phyloP scores from a whole-genome alignment of 1,284 basidiomycete species.

The Pholiota adiposa region DNA sequence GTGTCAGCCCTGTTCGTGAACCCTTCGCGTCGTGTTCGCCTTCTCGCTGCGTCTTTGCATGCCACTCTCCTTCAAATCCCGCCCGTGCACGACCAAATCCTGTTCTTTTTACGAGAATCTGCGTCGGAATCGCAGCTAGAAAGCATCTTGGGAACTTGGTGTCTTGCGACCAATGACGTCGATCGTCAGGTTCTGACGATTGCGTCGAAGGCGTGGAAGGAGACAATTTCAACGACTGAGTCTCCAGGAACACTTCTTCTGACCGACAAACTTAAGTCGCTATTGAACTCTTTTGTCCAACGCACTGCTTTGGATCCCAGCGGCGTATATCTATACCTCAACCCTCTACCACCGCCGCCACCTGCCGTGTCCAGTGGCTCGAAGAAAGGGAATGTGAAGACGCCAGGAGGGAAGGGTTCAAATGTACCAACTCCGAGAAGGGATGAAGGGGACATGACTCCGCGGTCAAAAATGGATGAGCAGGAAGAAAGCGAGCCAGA shows the following conservation, averaged over 20 bases:
- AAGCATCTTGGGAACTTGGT: constrained; percentile 82
- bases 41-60: constrained; percentile 74
- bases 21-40: constrained; percentile 78
- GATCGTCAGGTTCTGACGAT: constrained; percentile 64
- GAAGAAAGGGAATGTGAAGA: constrained; percentile 31
- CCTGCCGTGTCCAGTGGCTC: constrained; percentile 26
- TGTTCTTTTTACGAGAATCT: constrained; percentile 63
- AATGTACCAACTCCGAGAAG: constrained; percentile 21
- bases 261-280: constrained; percentile 33
- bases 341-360: constrained; percentile 56
- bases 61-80: constrained; percentile 65
- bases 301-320: constrained; percentile 68
- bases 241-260: constrained; percentile 37
- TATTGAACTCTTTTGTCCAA: constrained; percentile 55
- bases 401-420: constrained; percentile 35
- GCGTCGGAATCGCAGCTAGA: constrained; percentile 63
- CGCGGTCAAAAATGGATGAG: constrained; percentile 52
- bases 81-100: constrained; percentile 55
- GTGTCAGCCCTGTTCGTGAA: constrained; percentile 83
- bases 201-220: constrained; percentile 61
- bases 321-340: constrained; percentile 68
- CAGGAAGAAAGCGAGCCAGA: constrained; percentile 72
- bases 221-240: constrained; percentile 34
- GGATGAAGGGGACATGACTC: constrained; percentile 29
- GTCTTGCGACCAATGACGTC: constrained; percentile 71